Base-by-base conservation (phyloP, 345 rosid genomes). In the Cochlearia excelsa region DNA sequence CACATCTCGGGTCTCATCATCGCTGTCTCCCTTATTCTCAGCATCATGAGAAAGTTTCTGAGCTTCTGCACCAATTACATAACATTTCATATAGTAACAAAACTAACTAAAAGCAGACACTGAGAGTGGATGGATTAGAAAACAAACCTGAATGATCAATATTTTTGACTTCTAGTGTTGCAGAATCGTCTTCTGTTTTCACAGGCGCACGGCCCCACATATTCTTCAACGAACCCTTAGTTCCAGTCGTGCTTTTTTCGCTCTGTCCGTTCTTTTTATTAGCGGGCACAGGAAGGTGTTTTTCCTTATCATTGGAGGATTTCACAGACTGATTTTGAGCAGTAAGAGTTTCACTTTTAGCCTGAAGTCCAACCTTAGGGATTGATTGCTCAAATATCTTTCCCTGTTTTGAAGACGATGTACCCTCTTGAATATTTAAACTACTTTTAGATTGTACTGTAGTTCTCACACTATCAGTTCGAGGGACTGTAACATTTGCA, bases 191-290 rank as follows among this genome's bases (percentile, higher is more conserved):
- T 74, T 83, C 86, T 37, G 80, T 56, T 77, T 82, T 89, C 34
- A 74, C 67, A 69, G 87, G 71, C 48, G 92, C 95, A 72, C 76
- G 83, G 27, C 77, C 82, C 99, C 94, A 93, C 54, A 89, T 71
- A 68, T 77, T 87, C 63, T 81, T 75, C 46, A 89, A 72, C 33
- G 82, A 82, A 67, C 84, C 81, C 56, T 80, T 84, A 47, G 70
- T 61, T 59, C 70, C 84, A 45, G 74, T 39, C 47, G 76, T 39
- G 62, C 64, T 79, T 74, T 81, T 87, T 55, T 62, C 62, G 7
- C 67, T 51, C 51, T 76, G 81, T 37, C 79, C 82, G 48, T 73
- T 81, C 71, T 63, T 81, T 51, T 52, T 79, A 77, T 34, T 42
- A 59, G 66, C 65, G 28, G 77, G 65, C 27, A 70, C 50, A 26